These are phyloP conservation scores for Colletotrichum sidae DNA, from an alignment of 2,329 filamentous ascomycete species.

Conservation along the genomic window DNA sequence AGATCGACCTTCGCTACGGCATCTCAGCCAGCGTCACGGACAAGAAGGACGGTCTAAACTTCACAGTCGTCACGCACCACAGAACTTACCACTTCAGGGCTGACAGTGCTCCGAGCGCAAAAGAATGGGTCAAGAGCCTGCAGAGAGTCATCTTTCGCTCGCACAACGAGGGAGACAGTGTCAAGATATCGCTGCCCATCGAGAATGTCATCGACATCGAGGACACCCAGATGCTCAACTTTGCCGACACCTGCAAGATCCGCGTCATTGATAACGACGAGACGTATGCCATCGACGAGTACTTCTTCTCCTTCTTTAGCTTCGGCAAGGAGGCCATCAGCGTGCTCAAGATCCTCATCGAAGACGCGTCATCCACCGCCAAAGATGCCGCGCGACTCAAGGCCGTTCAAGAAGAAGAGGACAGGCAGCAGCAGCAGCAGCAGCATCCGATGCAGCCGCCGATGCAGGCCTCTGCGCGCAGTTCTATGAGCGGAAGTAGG, in stretches of 20 bases:
- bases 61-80: constrained; percentile 84
- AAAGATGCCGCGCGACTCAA: constrained; percentile 24
- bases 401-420: constrained; percentile 21
- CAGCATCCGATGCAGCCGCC: not conserved
- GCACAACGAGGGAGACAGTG: constrained; percentile 95
- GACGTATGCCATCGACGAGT: constrained; percentile 96
- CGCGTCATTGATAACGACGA: constrained; percentile 93
- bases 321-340: constrained; percentile 86
- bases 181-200: constrained; percentile 93
- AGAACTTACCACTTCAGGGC: constrained; percentile 89
- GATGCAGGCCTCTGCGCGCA: constrained; percentile 34
- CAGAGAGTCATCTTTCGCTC: constrained; percentile 96
- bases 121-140: constrained; percentile 95
- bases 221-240: constrained; percentile 88
- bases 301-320: constrained; percentile 96
- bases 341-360: constrained; percentile 78
- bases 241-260: constrained; percentile 94
- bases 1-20: constrained; percentile 91
- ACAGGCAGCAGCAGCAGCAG: no score
- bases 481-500: constrained; percentile 35
- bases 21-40: constrained; percentile 86
- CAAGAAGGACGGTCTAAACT: constrained; percentile 81
- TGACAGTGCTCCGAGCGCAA: constrained; percentile 87
- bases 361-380: constrained; percentile 64
- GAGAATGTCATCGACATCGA: constrained; percentile 93